These are phyloP conservation scores for Candida sanyiensis DNA, from an alignment of 805 yeast genomes.

Conservation along the genomic window DNA sequence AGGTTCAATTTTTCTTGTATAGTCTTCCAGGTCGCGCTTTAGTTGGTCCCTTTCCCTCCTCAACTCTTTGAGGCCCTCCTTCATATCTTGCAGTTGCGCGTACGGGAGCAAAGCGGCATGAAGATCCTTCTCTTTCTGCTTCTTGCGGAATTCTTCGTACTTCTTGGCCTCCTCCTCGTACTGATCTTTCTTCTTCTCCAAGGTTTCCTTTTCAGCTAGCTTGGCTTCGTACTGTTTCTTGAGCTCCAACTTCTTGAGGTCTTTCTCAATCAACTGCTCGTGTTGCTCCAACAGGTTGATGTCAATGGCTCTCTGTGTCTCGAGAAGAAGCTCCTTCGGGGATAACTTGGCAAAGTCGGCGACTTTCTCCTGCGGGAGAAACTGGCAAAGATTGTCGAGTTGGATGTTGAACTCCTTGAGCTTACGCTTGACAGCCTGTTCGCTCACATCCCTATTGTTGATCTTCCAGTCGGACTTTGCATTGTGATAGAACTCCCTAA, in stretches of 20 bases:
- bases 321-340: slow-evolving; percentile 66
- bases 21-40: slow-evolving; percentile 26
- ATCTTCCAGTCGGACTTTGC: slow-evolving; percentile 49
- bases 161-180: slow-evolving; percentile 44
- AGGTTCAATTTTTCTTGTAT: slow-evolving; percentile 21
- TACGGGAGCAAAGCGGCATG: slow-evolving; percentile 46
- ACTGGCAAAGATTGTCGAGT: slow-evolving; percentile 87
- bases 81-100: slow-evolving; percentile 39
- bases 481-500: slow-evolving; percentile 29
- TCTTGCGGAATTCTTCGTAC: slow-evolving; percentile 41
- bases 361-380: slow-evolving; percentile 91
- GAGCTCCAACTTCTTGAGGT: slow-evolving; percentile 34
- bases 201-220: slow-evolving; percentile 26
- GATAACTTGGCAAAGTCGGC: slow-evolving; percentile 83
- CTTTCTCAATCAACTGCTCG: slow-evolving; percentile 46
- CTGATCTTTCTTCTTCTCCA: slow-evolving; percentile 31
- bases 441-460: slow-evolving; percentile 37
- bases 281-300: slow-evolving; percentile 54
- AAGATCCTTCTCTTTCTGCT: slow-evolving; percentile 39
- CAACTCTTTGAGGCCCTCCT: slow-evolving; percentile 14
- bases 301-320: slow-evolving; percentile 78
- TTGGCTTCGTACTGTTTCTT: slow-evolving; percentile 33
- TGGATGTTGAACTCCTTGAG: slow-evolving; percentile 63
- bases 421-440: slow-evolving; percentile 38
- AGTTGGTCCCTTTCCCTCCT: slow-evolving; percentile 25